phyloP scores from a whole-genome alignment of 768 basidiomycete species.

The Phylloporus sp. region DNA sequence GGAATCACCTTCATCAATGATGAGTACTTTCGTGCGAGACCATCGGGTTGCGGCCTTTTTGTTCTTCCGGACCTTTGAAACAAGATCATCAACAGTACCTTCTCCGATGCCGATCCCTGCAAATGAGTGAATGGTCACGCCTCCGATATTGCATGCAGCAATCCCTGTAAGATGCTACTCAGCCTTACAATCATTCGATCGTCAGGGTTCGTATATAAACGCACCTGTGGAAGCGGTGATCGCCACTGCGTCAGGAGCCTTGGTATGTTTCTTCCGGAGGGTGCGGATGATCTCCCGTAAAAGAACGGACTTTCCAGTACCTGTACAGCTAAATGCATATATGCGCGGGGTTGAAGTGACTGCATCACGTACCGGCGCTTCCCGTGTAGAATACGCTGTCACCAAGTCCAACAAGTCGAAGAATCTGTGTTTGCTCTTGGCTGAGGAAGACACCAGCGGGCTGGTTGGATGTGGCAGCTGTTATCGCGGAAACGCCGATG shows the following conservation, averaged over 20 bases:
- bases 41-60: constrained; percentile 79
- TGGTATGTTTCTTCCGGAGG: constrained; percentile 52
- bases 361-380: constrained; percentile 70
- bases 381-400: constrained; percentile 93
- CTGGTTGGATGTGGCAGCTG: constrained; percentile 4
- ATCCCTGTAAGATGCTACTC: constrained; percentile 49
- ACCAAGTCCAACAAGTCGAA: constrained; percentile 68
- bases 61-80: constrained; percentile 69
- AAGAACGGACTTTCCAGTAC: constrained; percentile 95
- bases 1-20: constrained; percentile 69
- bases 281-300: constrained; percentile 84
- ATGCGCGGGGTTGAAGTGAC: constrained; percentile 12
- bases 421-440: constrained; percentile 79
- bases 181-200: background rate
- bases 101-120: constrained; percentile 87
- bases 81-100: constrained; percentile 57
- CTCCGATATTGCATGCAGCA: constrained; percentile 96
- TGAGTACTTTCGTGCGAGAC: constrained; percentile 77
- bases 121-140: constrained; percentile 92
- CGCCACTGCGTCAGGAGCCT: constrained; percentile 68
- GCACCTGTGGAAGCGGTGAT: constrained; percentile 92
- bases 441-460: constrained; percentile 59
- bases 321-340: constrained; percentile 37
- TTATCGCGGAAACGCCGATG: background rate
- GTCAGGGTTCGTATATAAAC: background rate